Base-by-base conservation (phyloP, 768 basidiomycete genomes). In the Lanmaoa rubissima region DNA sequence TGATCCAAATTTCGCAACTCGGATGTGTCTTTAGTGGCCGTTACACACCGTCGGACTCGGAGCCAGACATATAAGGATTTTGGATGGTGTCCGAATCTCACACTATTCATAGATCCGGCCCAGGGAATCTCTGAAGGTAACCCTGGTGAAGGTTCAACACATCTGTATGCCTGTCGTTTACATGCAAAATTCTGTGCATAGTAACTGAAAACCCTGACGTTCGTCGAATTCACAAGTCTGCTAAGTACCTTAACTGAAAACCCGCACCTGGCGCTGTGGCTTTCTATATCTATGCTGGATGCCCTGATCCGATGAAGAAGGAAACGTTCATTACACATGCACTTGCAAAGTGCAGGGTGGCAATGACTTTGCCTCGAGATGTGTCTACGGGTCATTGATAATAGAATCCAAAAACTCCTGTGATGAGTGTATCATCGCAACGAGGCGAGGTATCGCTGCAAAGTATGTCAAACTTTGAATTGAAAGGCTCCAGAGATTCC, bases 371-470 rank as follows among this genome's bases (percentile, higher is more conserved):
- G 38, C 41, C 38, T 52, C 17, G 24, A 41, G 14, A 36, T 39
- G 55, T 32, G 32, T 47, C 55, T 47, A 57, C 44, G 24, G 16
- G 28, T 12, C 19, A 13, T 44, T 45, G 24, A 28, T 41, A 16
- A 31, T 11, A 19, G 26, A 36, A 47, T 24, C 19, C 32, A 21
- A 21, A 13, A n/a, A 45, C 43, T 34, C 21, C 35, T 36, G 39
- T 26, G 34, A 64, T 28, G 28, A 43, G 21, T 31, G 21, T 35
- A 49, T 71, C 75, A 80, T 67, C 77, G 77, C 63, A 85, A 67
- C 56, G 85, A 82, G 62, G 82, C 78, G 61, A 89, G 79, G 64
- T 88, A 84, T 74, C 81, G 75, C 88, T 90, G 67, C 26, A 51
- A 49, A 48, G 21, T 17, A 48, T 34, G 53, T 67, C 51, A 60